Percentiles rank a stretch among this genome's conserved stretches.
Evolutionary conservation across 2,329 filamentous ascomycete genomes (phyloP).

Genomic region (Monilinia laxa): DNA sequence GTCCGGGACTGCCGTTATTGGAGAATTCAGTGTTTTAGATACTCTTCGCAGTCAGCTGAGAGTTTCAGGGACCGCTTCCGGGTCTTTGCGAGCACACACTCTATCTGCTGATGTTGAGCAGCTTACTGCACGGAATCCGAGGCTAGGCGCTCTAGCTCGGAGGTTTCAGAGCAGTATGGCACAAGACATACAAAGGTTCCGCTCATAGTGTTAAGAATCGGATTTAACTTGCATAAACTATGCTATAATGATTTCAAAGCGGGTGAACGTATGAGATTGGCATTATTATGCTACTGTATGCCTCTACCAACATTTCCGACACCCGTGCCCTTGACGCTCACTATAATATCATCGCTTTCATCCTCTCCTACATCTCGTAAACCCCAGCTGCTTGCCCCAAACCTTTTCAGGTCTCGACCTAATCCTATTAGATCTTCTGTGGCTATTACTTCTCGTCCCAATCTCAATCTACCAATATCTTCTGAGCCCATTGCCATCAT

Average conservation of each 20-base stretch:
- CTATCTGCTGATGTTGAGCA: constrained; percentile 37
- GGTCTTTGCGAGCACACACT: constrained; percentile 36
- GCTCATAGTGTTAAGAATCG: constrained; percentile 1
- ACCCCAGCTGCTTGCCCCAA: constrained; percentile 89
- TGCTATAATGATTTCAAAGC: not conserved
- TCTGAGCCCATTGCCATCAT: constrained; percentile 98
- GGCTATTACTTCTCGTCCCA: constrained; percentile 79
- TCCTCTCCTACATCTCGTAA: constrained; percentile 71
- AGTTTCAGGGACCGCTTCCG: constrained; percentile 36
- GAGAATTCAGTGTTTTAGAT: constrained; percentile 40
- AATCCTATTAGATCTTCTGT: constrained; percentile 77
- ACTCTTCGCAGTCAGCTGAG: constrained; percentile 38
- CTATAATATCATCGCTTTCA: constrained; percentile 65
- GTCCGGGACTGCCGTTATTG: constrained; percentile 38
- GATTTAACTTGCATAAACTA: not conserved
- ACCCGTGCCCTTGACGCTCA: constrained; percentile 89
- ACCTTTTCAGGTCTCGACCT: constrained; percentile 81
- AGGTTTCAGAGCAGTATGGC: constrained; percentile 35
- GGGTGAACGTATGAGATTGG: not conserved
- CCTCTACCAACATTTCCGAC: constrained; percentile 95
- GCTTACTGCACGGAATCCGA: constrained; percentile 31
- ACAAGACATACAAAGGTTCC: constrained; percentile 17
- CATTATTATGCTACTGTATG: constrained; percentile 55
- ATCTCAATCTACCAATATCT: constrained; percentile 81
- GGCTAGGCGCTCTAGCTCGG: constrained; percentile 33